Conservation (phyloP, 257 asterid species). For the Solanum lycopersicoides region DNA sequence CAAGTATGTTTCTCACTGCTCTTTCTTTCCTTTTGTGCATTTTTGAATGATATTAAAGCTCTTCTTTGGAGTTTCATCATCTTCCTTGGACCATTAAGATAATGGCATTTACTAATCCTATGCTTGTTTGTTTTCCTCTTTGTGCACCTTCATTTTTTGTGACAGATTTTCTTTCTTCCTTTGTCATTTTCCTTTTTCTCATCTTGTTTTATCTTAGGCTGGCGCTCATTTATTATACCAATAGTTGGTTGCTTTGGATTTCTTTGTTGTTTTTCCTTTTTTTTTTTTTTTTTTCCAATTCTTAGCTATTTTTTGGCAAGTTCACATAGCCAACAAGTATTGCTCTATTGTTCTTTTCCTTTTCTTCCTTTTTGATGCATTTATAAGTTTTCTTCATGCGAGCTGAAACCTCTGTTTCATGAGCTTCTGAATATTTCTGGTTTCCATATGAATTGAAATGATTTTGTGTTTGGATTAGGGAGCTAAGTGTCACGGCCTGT, state of each 20-base stretch:
- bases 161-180: not conserved
- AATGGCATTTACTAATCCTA: not conserved
- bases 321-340: not conserved
- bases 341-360: not conserved
- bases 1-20: not conserved
- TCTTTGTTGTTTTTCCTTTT: not conserved
- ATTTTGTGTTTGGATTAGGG: not conserved
- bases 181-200: not conserved
- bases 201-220: not conserved
- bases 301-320: not conserved
- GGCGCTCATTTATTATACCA: not conserved
- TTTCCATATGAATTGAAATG: not conserved
- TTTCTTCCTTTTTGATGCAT: not conserved
- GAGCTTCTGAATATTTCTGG: not conserved
- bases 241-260: not conserved
- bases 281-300: not conserved
- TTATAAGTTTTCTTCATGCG: not conserved
- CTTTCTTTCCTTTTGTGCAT: constrained; percentile 40
- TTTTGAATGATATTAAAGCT: not conserved
- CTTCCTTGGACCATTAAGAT: not conserved
- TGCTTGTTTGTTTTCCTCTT: not conserved
- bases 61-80: not conserved
- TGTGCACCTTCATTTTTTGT: not conserved
- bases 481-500: not conserved
- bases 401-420: not conserved